Base-by-base conservation (phyloP, 768 basidiomycete genomes). In the Austroboletus festivus region DNA sequence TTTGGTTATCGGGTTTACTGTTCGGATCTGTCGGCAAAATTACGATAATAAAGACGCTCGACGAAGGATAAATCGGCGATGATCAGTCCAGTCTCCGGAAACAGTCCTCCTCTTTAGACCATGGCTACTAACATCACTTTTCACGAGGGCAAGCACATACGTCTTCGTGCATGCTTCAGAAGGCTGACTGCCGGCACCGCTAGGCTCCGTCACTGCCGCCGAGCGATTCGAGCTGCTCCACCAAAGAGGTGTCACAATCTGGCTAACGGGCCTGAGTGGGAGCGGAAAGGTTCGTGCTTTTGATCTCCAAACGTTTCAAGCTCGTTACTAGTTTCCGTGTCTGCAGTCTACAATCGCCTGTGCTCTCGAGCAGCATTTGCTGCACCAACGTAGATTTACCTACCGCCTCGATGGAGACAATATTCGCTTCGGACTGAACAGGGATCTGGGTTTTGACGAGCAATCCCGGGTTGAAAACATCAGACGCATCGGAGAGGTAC, bases 391-490 rank as follows among this genome's bases (percentile, higher is more conserved):
- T 52, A 89, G 87, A 60, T 93, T 89, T 60, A 73, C 85, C 37
- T 98, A 97, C 69, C 83, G 95, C 21, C 78, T 99, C 30, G 96
- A 99, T 60, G 96, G 96, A 3, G 96, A 98, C 72, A 94, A 93
- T 64, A 75, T 99, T 46, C 83, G 96, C 52, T 92, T 95, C 60
- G 96, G 96, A 8, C 73, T 99, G 44, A 99, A 98, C 77, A 97
- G 89, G 71, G 93, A 96, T 63, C 83, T 97, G 34, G 91, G 92
- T 4, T 97, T 97, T 60, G 87, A 91, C 57, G 91, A 93, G 61
- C 83, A 81, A 62, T 93, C 93, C 42, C 80, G 93, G 47, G 89
- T 88, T 54, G 91, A 96, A 70, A 94, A 99, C 71, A 98, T 99
- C 63, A 85, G 96, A 44, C 79, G 96, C 48, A 96, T 98, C 52